Base-by-base conservation (phyloP, 2,329 filamentous ascomycete genomes). In the Fusarium sp. region DNA sequence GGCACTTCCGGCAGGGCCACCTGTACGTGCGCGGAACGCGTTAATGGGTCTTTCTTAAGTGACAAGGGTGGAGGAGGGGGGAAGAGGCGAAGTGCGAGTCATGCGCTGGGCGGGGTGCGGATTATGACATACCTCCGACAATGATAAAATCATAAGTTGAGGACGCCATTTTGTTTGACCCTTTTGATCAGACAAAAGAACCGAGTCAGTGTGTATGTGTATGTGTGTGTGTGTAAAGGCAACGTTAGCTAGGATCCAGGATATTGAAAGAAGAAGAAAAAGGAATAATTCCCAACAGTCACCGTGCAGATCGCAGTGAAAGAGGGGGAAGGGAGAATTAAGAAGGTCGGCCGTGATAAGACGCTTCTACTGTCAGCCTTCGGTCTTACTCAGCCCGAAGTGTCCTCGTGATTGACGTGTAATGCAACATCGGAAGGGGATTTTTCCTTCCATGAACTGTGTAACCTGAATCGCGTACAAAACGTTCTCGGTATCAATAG, bases 1-100 rank as follows among this genome's bases (percentile, higher is more conserved):
- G 2, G 87, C 82, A 57, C 87, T 87, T 9, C 91, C 91, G 9
- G 91, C 85, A 3, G 91, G 88, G n/a, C 91, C 90, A 62, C 64
- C 74, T 78, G 6, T 20, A 36, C 16, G 10, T 4, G 7, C 20
- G 40, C 20, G 38, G 17, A 53, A 20, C 33, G 59, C 5, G 20
- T 56, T 31, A 40, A n/a, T 44, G 31, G 36, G 20, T 17, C 36
- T 38, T 24, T 40, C 20, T 20, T 58, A n/a, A 56, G 24, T 33
- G 40, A 36, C 20, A 11, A 24, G 22, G 31, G 33, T 24, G 17
- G 24, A 11, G 17, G 36, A 14, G 31, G 31, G 17, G 36, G 17
- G 31, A 27, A 27, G 56, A 42, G 36, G 24, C 17, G 22, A 24
- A 36, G 24, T 14, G 31, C 35, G 51, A 55, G 57, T 53, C 46